Evolutionary conservation across 108 stramenopile species (phyloP).

Genomic region (Nitzschia putrida): DNA sequence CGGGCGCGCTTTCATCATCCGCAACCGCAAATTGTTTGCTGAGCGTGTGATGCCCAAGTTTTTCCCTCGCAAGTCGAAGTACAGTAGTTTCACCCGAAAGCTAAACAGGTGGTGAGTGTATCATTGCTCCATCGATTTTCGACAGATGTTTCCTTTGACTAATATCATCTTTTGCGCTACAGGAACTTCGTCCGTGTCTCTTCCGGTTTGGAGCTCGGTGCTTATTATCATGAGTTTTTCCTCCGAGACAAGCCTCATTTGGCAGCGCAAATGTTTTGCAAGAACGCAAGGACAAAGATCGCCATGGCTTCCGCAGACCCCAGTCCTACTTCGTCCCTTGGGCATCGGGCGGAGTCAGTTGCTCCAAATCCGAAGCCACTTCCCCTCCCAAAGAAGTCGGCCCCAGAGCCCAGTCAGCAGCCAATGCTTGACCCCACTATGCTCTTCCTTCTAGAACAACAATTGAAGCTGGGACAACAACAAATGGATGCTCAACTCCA

Average conservation of each 20-base stretch:
- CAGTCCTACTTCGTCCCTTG: not conserved
- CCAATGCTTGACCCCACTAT: conserved; percentile 9
- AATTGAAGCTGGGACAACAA: conserved; percentile 21
- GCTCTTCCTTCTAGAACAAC: conserved; percentile 18
- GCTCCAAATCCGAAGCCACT: not conserved
- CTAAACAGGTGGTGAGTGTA: conserved; percentile 68
- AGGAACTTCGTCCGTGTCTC: conserved; percentile 77
- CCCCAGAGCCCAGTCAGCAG: conserved; percentile 6
- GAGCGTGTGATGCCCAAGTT: conserved; percentile 61
- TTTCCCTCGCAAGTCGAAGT: conserved; percentile 70
- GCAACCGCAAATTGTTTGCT: conserved; percentile 62
- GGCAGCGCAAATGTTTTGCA: conserved; percentile 61
- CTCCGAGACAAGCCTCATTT: conserved; percentile 54
- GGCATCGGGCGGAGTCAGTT: not conserved
- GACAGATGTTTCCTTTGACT: not conserved
- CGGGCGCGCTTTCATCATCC: conserved; percentile 68
- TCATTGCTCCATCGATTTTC: not conserved
- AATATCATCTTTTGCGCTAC: not conserved
- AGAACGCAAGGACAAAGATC: conserved; percentile 44
- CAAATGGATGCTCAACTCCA: conserved; percentile 8
- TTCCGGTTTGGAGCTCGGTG: conserved; percentile 67
- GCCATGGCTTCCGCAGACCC: conserved; percentile 45
- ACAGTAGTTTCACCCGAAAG: conserved; percentile 73
- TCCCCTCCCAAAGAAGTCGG: not conserved
- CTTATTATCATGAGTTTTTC: conserved; percentile 79